Percentiles rank a stretch among this genome's conserved stretches.
phyloP scores from a whole-genome alignment of 371 early-diverging fungal genomes.

The Haplosporangium sp. region DNA sequence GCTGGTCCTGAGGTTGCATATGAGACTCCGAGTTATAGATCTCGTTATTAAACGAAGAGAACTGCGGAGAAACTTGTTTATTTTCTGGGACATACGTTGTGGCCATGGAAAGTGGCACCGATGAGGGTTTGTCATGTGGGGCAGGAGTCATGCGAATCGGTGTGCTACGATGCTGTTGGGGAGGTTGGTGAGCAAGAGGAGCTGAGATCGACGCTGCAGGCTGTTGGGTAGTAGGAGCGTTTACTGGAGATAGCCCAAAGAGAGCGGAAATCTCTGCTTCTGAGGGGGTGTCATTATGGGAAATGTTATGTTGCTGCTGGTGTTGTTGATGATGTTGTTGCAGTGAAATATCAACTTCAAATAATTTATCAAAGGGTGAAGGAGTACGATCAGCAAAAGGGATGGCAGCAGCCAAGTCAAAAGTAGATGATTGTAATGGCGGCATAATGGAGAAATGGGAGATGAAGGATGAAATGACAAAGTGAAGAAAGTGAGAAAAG shows the following conservation, averaged over 20 bases:
- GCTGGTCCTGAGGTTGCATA: neutral
- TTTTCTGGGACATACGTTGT: constrained; percentile 5
- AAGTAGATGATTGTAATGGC: constrained; percentile 25
- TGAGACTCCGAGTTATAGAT: constrained; percentile 1
- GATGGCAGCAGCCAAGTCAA: constrained; percentile 23
- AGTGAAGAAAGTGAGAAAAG: neutral
- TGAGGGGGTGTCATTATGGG: constrained; percentile 12
- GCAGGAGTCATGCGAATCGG: constrained; percentile 13
- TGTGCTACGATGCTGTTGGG: constrained; percentile 16
- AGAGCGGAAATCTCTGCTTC: constrained; percentile 49
- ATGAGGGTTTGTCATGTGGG: neutral
- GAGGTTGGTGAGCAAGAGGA: constrained; percentile 1
- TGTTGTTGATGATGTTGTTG: constrained; percentile 5
- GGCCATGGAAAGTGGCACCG: neutral
- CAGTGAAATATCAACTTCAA: constrained; percentile 16
- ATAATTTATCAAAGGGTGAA: constrained; percentile 31
- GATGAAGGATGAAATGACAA: neutral
- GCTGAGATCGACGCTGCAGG: neutral
- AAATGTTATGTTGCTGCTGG: neutral
- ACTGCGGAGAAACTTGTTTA: neutral
- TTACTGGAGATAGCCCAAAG: constrained; percentile 30
- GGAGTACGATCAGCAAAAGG: constrained; percentile 34
- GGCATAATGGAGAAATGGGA: constrained; percentile 23
- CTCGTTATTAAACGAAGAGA: neutral
- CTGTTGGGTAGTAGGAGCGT: constrained; percentile 7